phyloP scores from a whole-genome alignment of 352 stramenopile species.

The Phytopythium litorale region DNA sequence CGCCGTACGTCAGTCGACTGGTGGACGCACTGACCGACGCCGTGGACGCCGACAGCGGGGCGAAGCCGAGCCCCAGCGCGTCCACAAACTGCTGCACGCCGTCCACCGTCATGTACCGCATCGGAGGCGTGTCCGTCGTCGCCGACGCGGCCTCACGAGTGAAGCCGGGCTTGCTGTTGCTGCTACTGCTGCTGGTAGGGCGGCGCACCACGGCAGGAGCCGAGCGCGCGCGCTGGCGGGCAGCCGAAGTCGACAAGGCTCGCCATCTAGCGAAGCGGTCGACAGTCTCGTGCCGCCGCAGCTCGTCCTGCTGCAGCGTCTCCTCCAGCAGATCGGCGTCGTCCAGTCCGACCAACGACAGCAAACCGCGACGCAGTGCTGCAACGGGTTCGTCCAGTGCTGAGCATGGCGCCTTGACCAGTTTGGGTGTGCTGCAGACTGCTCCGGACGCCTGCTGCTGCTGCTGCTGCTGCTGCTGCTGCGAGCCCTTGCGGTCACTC shows the following conservation, averaged over 20 bases:
- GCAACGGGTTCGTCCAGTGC: not conserved
- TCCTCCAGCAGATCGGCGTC: constrained; percentile 23
- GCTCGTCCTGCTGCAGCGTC: constrained; percentile 45
- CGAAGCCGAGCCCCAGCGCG: constrained; percentile 33
- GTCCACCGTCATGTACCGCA: constrained; percentile 25
- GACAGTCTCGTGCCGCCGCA: constrained; percentile 53
- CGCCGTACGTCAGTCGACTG: constrained; percentile 26
- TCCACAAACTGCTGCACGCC: constrained; percentile 54
- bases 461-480: constrained; percentile 4
- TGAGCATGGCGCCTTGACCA: not conserved
- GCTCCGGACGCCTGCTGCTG: not conserved
- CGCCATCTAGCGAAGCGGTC: constrained; percentile 21
- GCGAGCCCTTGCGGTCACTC: constrained; percentile 9
- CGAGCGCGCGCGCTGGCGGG: constrained; percentile 1
- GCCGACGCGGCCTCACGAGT: not conserved
- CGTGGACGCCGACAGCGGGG: constrained; percentile 3
- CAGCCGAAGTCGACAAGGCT: not conserved
- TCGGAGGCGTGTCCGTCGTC: not conserved
- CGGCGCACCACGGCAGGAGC: constrained; percentile 15
- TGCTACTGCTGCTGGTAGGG: constrained; percentile 11
- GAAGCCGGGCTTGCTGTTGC: not conserved
- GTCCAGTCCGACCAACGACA: constrained; percentile 1
- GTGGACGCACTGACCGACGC: not conserved
- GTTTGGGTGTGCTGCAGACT: not conserved
- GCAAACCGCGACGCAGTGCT: not conserved